Conservation (phyloP, 2,329 filamentous ascomycete species). For the Botrytis cinerea region DNA sequence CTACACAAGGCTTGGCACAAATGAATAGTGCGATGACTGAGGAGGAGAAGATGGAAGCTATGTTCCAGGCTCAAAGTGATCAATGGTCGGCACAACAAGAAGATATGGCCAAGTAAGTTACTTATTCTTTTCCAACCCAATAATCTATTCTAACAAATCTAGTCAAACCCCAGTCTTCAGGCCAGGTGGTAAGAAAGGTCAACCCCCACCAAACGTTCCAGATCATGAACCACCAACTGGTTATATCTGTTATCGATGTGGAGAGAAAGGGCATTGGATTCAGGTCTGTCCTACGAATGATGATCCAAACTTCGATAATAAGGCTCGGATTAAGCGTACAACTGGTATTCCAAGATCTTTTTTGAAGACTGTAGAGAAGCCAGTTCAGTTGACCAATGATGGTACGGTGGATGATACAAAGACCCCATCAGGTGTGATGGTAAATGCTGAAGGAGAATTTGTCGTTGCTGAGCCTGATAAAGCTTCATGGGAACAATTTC, state of each 20-base stretch:
- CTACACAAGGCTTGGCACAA: slow-evolving; percentile 57
- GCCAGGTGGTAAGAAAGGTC: slow-evolving; percentile 52
- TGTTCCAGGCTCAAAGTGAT: slow-evolving; percentile 86
- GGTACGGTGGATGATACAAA: slow-evolving; percentile 78
- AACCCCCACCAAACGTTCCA: slow-evolving; percentile 68
- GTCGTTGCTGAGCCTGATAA: slow-evolving; percentile 96
- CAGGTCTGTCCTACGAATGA: slow-evolving; percentile 98
- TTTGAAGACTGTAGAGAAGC: slow-evolving; percentile 92
- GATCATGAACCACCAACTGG: slow-evolving; percentile 91
- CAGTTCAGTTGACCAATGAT: slow-evolving; percentile 70
- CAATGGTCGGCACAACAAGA: slow-evolving; percentile 94
- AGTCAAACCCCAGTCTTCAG: slow-evolving; percentile 66
- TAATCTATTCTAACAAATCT: slow-evolving; percentile 41
- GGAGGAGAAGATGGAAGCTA: slow-evolving; percentile 89
- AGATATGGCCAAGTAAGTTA: slow-evolving; percentile 76
- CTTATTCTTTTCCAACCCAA: slow-evolving; percentile 41
- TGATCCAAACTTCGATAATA: slow-evolving; percentile 92
- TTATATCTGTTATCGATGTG: slow-evolving; percentile 95
- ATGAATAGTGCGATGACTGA: slow-evolving; percentile 84
- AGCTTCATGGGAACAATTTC: slow-evolving; percentile 94
- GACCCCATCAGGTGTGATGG: slow-evolving; percentile 87
- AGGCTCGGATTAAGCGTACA: slow-evolving; percentile 90
- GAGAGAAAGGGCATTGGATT: slow-evolving; percentile 99
- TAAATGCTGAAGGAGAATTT: slow-evolving; percentile 96
- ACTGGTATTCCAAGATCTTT: slow-evolving; percentile 97